Base-by-base conservation (phyloP, 2,329 filamentous ascomycete genomes). In the Raffaelea deltoideospora region DNA sequence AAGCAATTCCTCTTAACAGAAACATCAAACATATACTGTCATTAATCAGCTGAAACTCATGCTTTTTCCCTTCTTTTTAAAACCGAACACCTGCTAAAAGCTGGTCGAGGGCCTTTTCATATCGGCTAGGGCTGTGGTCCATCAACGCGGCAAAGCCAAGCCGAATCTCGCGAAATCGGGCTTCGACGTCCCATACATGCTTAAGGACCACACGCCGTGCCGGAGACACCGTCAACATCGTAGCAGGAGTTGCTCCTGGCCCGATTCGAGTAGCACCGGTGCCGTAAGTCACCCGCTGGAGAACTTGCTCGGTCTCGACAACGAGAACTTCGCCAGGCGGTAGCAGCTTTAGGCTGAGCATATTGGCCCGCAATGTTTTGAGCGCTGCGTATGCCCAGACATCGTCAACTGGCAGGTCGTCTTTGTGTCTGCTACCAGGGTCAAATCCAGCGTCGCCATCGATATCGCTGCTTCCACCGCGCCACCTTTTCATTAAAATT, bases 241-340 rank as follows among this genome's bases (percentile, higher is more conserved):
- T n/a, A n/a, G 28, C n/a, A n/a, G 15, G 15, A 8, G 6, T 5
- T 9, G 14, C 6, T 9, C 27, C 7, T 9, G 8, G 58, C 41
- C 47, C 53, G n/a, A n/a, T n/a, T n/a, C n/a, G n/a, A n/a, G n/a
- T n/a, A n/a, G n/a, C n/a, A n/a, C n/a, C n/a, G n/a, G n/a, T n/a
- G 48, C 67, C 47, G 31, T 81, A 79, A 0, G 77, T 74, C 48
- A 81, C 73, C 11, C 79, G 60, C 44, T 79, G 66, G 41, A 85
- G 57, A 4, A 82, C 79, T 9, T 66, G 64, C 50, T 73, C 74
- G 19, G 67, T 77, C 55, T 84, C 79, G 3, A 86, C 65, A 3
- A 75, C 61, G 48, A 86, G 85, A 0, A 86, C 76, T 51, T 87
- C 80, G 1, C 81, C 81, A 0, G 81, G 81, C 1, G 81, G 81